Percentiles rank a stretch among this genome's conserved stretches.
Conservation (phyloP, 148 eudicot species). For the Fagopyrum homotropicum region DNA sequence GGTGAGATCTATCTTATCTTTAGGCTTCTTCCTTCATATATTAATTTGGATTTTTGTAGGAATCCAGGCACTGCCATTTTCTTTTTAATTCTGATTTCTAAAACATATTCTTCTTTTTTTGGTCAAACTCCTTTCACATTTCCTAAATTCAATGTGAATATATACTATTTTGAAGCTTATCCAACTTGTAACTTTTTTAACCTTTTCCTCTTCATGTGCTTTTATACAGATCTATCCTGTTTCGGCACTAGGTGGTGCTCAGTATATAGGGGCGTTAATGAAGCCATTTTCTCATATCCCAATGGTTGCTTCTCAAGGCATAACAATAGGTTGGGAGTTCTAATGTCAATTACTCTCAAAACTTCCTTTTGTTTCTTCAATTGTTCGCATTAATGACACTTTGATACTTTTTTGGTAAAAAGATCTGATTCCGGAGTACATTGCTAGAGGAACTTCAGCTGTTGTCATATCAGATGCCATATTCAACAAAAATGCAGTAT, state of each 20-base stretch:
- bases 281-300: slow-evolving; percentile 85
- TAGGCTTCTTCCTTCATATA: background rate
- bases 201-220: background rate
- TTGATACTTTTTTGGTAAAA: background rate
- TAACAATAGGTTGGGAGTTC: slow-evolving; percentile 41
- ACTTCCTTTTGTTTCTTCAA: background rate
- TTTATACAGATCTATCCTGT: slow-evolving; percentile 68
- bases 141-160: background rate
- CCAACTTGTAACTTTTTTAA: background rate
- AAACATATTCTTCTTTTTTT: too few relatives aligned
- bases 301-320: slow-evolving; percentile 90
- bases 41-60: background rate
- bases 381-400: background rate
- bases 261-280: slow-evolving; percentile 60
- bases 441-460: slow-evolving; percentile 63
- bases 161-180: background rate
- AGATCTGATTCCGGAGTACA: slow-evolving; percentile 48
- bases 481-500: slow-evolving; percentile 56
- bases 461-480: slow-evolving; percentile 85
- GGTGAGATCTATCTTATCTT: slow-evolving; percentile 27
- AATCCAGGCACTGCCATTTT: background rate
- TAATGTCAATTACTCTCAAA: background rate
- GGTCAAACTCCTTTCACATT: background rate
- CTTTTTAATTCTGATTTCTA: background rate
- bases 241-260: slow-evolving; percentile 67